These are phyloP conservation scores for Botrytis deweyae DNA, from an alignment of 2,329 filamentous ascomycete genomes.

Conservation along the genomic window DNA sequence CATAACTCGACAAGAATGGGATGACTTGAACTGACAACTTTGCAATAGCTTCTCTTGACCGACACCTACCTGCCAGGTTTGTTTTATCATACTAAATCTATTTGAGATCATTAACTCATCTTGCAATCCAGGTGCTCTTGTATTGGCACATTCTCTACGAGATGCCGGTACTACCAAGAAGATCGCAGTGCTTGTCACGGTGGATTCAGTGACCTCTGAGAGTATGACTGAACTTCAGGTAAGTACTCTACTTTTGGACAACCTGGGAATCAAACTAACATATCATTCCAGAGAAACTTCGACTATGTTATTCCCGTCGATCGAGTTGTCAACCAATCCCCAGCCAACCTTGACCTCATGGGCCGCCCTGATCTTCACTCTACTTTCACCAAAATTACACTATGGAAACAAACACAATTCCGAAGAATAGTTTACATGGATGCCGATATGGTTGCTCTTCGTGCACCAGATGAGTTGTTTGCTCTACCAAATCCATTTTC, in stretches of 20 bases:
- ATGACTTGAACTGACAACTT: conserved; percentile 21
- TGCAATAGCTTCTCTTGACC: conserved; percentile 77
- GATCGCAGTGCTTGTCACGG: conserved; percentile 79
- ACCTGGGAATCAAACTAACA: conserved; percentile 24
- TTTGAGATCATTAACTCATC: conserved; percentile 26
- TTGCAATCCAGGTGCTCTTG: conserved; percentile 69
- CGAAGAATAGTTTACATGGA: conserved; percentile 93
- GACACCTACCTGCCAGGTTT: conserved; percentile 90
- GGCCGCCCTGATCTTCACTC: conserved; percentile 85
- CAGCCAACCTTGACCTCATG: conserved; percentile 88
- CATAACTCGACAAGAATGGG: conserved; percentile 24
- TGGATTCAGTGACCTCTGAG: conserved; percentile 72
- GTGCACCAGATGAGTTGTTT: conserved; percentile 92
- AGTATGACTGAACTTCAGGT: conserved; percentile 80
- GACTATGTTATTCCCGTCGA: conserved; percentile 86
- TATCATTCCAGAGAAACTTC: conserved; percentile 66
- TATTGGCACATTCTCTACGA: conserved; percentile 89
- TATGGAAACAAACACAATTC: conserved; percentile 91
- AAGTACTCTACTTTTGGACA: conserved; percentile 31
- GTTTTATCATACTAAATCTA: conserved; percentile 28
- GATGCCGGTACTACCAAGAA: conserved; percentile 86
- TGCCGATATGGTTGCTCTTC: conserved; percentile 85
- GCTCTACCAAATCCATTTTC: conserved; percentile 58
- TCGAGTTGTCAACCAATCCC: conserved; percentile 71
- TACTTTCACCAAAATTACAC: conserved; percentile 92